Conservation (phyloP, 495 filamentous ascomycete species). For the Aspergillus sparsus region DNA sequence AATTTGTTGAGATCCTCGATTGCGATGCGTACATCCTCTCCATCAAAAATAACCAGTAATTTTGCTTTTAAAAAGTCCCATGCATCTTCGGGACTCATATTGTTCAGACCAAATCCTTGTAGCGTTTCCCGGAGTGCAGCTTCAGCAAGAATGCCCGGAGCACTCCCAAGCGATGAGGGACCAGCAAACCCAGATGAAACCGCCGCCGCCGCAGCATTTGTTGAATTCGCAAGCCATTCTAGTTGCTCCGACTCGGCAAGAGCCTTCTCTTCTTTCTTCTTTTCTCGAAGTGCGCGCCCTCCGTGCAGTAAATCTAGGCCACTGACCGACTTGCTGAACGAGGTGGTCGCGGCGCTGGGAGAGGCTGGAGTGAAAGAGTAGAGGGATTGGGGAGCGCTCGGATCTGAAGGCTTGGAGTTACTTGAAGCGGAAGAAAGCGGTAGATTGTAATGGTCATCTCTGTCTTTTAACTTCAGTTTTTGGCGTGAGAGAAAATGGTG, state of each 20-base stretch:
- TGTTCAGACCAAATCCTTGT: slow-evolving; percentile 69
- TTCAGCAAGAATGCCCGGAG: slow-evolving; percentile 37
- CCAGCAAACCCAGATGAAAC: slow-evolving; percentile 37
- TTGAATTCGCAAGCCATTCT: slow-evolving; percentile 45
- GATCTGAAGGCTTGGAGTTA: slow-evolving; percentile 85
- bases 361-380: slow-evolving; percentile 79
- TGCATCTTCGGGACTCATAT: slow-evolving; percentile 85
- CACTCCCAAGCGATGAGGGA: slow-evolving; percentile 41
- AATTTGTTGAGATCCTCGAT: slow-evolving; percentile 94
- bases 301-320: slow-evolving; percentile 86
- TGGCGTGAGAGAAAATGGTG: slow-evolving; percentile 88
- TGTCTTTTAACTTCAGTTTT: slow-evolving; percentile 85
- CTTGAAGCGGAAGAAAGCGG: slow-evolving; percentile 85
- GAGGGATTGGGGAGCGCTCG: slow-evolving; percentile 78
- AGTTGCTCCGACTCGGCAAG: slow-evolving; percentile 44
- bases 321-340: slow-evolving; percentile 74
- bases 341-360: slow-evolving; percentile 66
- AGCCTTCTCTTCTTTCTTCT: slow-evolving; percentile 83
- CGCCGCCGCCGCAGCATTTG: slow-evolving; percentile 19
- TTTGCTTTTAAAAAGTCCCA: slow-evolving; percentile 94
- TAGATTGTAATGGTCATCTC: slow-evolving; percentile 71
- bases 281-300: slow-evolving; percentile 80
- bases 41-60: slow-evolving; percentile 88
- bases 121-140: slow-evolving; percentile 49
- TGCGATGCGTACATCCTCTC: slow-evolving; percentile 82